These are phyloP conservation scores for Lactarius trivialis DNA, from an alignment of 768 basidiomycete genomes.

Conservation along the genomic window DNA sequence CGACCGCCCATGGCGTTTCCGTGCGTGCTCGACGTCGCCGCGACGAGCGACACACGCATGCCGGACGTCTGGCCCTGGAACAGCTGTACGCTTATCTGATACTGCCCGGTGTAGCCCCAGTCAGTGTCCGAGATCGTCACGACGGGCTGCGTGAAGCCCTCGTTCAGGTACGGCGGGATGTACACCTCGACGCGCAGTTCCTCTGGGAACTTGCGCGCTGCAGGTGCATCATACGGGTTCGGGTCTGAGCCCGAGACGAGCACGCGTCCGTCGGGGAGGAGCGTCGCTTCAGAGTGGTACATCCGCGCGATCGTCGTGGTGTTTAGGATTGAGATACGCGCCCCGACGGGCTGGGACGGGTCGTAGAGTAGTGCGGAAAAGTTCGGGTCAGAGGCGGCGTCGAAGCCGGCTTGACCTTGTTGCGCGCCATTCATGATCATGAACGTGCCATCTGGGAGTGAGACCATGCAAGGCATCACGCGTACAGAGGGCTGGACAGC, in stretches of 20 bases:
- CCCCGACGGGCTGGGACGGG: slow-evolving; percentile 48
- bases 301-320: slow-evolving; percentile 64
- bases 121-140: slow-evolving; percentile 36
- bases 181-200: slow-evolving; percentile 48
- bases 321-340: slow-evolving; percentile 58
- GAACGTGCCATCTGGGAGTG: slow-evolving; percentile 67
- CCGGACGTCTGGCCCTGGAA: slow-evolving; percentile 41
- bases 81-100: slow-evolving; percentile 24
- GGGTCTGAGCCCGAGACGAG: slow-evolving; percentile 73
- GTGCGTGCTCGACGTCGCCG: slow-evolving; percentile 70
- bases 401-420: slow-evolving; percentile 66
- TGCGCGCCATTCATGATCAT: slow-evolving; percentile 70
- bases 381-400: slow-evolving; percentile 38
- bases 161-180: slow-evolving; percentile 67
- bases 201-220: slow-evolving; percentile 46
- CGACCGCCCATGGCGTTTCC: slow-evolving; percentile 70
- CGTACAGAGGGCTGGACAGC: slow-evolving; percentile 52
- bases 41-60: slow-evolving; percentile 59
- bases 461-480: slow-evolving; percentile 70
- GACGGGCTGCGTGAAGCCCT: slow-evolving; percentile 44
- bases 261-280: slow-evolving; percentile 66
- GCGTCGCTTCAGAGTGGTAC: slow-evolving; percentile 40
- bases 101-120: slow-evolving; percentile 50
- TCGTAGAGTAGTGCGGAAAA: slow-evolving; percentile 56
- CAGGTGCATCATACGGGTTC: background rate